phyloP scores from a whole-genome alignment of 2,329 filamentous ascomycete genomes.

The Fusarium sp. region DNA sequence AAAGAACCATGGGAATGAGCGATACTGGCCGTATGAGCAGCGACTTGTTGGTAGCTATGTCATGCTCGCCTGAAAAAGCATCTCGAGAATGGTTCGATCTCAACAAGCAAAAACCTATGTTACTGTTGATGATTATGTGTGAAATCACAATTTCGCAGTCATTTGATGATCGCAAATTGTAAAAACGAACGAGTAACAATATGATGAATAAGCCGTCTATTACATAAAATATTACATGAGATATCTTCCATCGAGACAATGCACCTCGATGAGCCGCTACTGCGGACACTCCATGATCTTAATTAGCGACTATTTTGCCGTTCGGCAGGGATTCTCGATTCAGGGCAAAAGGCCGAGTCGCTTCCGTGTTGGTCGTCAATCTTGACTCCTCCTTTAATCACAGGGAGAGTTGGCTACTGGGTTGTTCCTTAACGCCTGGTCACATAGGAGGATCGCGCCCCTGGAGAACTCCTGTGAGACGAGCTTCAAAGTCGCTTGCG shows the following conservation, averaged over 20 bases:
- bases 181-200: too few species aligned
- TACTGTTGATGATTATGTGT: background rate
- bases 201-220: too few species aligned
- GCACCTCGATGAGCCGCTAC: too few species aligned
- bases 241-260: too few species aligned
- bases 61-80: conserved; percentile 26
- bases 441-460: background rate
- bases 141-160: background rate
- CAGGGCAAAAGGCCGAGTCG: background rate
- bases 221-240: too few species aligned
- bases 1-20: conserved; percentile 21
- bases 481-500: background rate
- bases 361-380: background rate
- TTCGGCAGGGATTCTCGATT: background rate
- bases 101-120: background rate
- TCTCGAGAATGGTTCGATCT: conserved; percentile 1
- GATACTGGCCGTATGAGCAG: conserved; percentile 21
- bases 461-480: background rate
- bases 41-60: conserved; percentile 12
- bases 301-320: too few species aligned
- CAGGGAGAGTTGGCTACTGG: background rate
- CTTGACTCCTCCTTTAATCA: background rate
- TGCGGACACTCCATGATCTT: too few species aligned
- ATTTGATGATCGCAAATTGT: background rate
- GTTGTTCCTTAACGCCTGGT: background rate